A percentile compares a stretch with the other conserved stretches of the same genome.
These are phyloP conservation scores for Dendrobium nobile DNA, from an alignment of 106 monocot species.

Conservation along the genomic window DNA sequence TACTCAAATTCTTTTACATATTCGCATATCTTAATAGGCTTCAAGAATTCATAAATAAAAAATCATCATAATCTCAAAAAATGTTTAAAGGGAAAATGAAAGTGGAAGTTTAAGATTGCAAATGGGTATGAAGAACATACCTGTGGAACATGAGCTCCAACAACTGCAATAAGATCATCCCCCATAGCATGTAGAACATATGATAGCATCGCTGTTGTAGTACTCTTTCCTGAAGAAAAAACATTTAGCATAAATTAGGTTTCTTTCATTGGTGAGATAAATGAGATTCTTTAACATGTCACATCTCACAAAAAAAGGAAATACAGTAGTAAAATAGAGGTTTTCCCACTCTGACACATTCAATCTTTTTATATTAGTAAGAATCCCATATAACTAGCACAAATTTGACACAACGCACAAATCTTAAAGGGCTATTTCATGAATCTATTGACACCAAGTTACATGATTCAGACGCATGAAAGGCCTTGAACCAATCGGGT, in stretches of 20 bases:
- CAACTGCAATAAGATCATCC: slow-evolving; percentile 28
- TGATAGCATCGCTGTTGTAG: slow-evolving; percentile 45
- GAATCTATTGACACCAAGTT: no score
- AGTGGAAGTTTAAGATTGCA: neutral
- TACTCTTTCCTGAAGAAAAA: slow-evolving; percentile 33
- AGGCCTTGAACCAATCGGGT: no score
- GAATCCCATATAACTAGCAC: no score
- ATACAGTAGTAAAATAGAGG: neutral
- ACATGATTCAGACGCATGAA: no score
- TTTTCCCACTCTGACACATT: neutral
- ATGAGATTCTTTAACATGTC: neutral
- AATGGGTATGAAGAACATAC: slow-evolving; percentile 12
- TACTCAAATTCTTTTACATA: no score
- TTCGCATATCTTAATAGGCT: neutral
- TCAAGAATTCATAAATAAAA: neutral
- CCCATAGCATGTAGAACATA: slow-evolving; percentile 42
- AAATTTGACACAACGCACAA: no score
- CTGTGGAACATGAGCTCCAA: slow-evolving; percentile 43
- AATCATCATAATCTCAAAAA: neutral
- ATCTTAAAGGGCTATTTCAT: no score
- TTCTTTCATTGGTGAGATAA: neutral
- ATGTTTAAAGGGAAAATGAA: neutral
- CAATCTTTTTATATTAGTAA: neutral
- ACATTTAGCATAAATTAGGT: neutral
- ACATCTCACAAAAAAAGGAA: neutral